Base-by-base conservation (phyloP, 2,329 filamentous ascomycete genomes). In the Blastomyces gilchristii region DNA sequence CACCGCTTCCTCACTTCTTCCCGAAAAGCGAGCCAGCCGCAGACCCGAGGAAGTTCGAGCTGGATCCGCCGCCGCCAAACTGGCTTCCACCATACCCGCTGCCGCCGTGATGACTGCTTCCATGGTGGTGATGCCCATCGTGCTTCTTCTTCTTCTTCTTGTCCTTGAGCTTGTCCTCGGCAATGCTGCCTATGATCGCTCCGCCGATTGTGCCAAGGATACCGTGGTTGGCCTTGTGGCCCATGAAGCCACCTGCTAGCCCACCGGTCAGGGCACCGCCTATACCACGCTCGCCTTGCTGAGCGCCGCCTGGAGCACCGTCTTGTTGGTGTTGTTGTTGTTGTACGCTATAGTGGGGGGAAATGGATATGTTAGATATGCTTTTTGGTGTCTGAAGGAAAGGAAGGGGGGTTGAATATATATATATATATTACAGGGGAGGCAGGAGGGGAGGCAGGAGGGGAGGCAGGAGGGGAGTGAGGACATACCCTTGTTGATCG, bases 201-300 rank as follows among this genome's bases (percentile, higher is more conserved):
- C 79, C 79, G 64, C 77, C 78, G 52, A 81, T 72, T 6, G 78
- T 75, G 64, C 79, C 79, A 60, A 81, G 73, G 68, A 81, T 70
- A 39, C 79, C 79, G 70, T 80, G 79, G 66, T 77, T 72, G 65
- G 75, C 77, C 69, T 80, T 77, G 73, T 78, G 75, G 63, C 79
- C 79, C 28, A 73, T 75, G 59, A 74, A 80, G 43, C 75, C 78
- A 63, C 79, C 79, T n/a, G 77, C 73, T 11, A 77, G 71, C 66
- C 78, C 78, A 63, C 79, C 79, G 39, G 77, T 78, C 54, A 80
- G 65, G 18, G 79, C 79, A 49, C 79, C 79, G 60, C 76, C 74
- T 22, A 81, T 71, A 65, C 79, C 79, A 67, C 78, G 77, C 63
- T 80, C 78, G 62, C 74, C 75, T 0, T 78, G 76, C 65, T 77